Evolutionary conservation across 495 filamentous ascomycete genomes (phyloP).

Genomic region (Mycothermus thermophilus): DNA sequence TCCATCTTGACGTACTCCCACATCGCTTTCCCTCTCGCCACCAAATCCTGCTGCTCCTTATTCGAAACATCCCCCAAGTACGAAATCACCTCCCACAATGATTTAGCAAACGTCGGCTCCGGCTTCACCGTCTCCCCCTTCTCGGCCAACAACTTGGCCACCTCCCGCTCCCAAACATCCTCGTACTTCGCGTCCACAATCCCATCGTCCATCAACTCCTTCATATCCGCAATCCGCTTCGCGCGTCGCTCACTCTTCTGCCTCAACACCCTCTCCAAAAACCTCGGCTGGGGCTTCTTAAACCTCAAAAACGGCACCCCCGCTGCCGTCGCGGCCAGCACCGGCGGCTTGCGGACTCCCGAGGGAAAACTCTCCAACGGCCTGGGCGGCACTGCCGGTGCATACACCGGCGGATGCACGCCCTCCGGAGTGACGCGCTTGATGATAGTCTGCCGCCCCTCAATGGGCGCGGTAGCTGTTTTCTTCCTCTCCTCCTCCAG

Average conservation of each 20-base stretch:
- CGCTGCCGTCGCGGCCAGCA: slow-evolving; percentile 34
- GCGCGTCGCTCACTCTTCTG: slow-evolving; percentile 41
- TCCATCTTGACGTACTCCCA: slow-evolving; percentile 35
- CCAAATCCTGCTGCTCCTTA: slow-evolving; percentile 15
- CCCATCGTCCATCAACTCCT: slow-evolving; percentile 6
- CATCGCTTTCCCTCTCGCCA: slow-evolving; percentile 32
- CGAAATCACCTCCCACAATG: slow-evolving; percentile 7
- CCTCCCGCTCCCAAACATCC: slow-evolving; percentile 8
- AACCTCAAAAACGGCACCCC: slow-evolving; percentile 58
- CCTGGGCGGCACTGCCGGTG: slow-evolving; percentile 28
- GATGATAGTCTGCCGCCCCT: slow-evolving; percentile 19
- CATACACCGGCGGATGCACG: slow-evolving; percentile 26
- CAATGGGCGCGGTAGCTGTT: slow-evolving; percentile 5
- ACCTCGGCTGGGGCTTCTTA: slow-evolving; percentile 51
- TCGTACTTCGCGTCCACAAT: not conserved
- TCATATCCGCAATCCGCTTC: slow-evolving; percentile 15
- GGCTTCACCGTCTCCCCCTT: slow-evolving; percentile 13
- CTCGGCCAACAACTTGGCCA: slow-evolving; percentile 14
- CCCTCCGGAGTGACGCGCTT: slow-evolving; percentile 14
- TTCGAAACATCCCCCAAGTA: slow-evolving; percentile 4
- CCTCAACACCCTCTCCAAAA: slow-evolving; percentile 42
- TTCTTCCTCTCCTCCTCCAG: not conserved
- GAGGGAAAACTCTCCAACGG: slow-evolving; percentile 29
- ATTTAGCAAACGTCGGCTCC: slow-evolving; percentile 1
- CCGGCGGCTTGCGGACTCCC: slow-evolving; percentile 45